Percentiles rank a stretch among this genome's conserved stretches.
Conservation (phyloP, 108 stramenopile species). For the Epithemia pelagica region DNA sequence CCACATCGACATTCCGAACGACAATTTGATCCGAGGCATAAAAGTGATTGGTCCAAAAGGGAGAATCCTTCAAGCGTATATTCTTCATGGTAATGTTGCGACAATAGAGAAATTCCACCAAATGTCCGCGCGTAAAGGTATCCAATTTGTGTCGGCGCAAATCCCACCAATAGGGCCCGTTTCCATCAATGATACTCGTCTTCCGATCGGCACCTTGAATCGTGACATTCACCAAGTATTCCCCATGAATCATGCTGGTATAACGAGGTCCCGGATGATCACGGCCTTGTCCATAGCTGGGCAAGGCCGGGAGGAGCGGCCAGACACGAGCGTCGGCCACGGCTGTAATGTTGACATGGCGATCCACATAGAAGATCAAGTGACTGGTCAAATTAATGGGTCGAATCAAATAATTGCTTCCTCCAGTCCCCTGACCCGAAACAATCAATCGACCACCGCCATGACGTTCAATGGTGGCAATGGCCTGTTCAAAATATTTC, state of each 20-base stretch:
- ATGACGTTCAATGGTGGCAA: background rate
- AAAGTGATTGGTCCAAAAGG: constrained; percentile 8
- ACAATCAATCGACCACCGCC: constrained; percentile 4
- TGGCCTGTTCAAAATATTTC: background rate
- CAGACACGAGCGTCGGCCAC: background rate
- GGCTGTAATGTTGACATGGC: background rate
- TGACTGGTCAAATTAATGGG: constrained; percentile 1
- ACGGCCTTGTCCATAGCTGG: constrained; percentile 7
- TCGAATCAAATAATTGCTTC: background rate
- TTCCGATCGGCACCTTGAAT: background rate
- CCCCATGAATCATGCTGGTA: background rate
- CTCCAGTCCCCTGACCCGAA: background rate
- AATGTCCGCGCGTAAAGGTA: background rate
- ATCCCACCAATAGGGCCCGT: constrained; percentile 4
- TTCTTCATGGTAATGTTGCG: background rate
- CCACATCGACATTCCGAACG: background rate
- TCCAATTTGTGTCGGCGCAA: background rate
- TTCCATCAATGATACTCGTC: background rate
- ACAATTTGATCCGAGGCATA: background rate
- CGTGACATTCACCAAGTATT: background rate
- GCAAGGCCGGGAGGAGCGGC: constrained; percentile 1
- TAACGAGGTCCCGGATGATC: constrained; percentile 1
- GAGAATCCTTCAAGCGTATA: constrained; percentile 3
- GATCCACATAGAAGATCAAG: background rate
- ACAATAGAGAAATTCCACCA: constrained; percentile 2